Percentiles rank a stretch among this genome's conserved stretches.
Evolutionary conservation across 106 monocot genomes (phyloP).

Genomic region (Acorus calamus): DNA sequence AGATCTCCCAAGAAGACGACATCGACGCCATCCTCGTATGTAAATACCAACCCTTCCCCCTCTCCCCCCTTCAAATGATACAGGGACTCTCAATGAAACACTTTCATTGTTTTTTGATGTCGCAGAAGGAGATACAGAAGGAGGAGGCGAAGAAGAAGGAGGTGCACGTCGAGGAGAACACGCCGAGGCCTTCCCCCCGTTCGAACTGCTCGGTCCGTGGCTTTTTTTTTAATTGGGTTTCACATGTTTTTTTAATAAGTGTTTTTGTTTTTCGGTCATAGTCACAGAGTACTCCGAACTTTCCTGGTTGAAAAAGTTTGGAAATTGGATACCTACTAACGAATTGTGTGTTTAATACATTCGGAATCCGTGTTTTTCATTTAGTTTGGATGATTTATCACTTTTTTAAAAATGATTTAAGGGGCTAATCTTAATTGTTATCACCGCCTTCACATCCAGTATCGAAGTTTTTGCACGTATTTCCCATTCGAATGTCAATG

Average conservation of each 20-base stretch:
- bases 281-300: too few relatives aligned
- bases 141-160: slow-evolving; percentile 99
- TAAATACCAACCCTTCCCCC: not conserved
- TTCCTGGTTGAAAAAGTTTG: too few relatives aligned
- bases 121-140: slow-evolving; percentile 82
- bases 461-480: too few relatives aligned
- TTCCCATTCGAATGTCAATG: too few relatives aligned
- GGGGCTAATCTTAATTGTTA: too few relatives aligned
- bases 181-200: slow-evolving; percentile 82
- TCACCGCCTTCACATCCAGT: too few relatives aligned
- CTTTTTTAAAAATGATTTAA: too few relatives aligned
- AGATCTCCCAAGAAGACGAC: slow-evolving; percentile 89
- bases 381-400: too few relatives aligned
- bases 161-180: slow-evolving; percentile 85
- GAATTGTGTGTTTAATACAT: too few relatives aligned
- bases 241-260: slow-evolving; percentile 3
- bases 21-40: slow-evolving; percentile 93
- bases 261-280: too few relatives aligned
- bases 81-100: not conserved
- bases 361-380: too few relatives aligned
- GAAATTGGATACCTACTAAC: too few relatives aligned
- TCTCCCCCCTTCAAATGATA: not conserved
- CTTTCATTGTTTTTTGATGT: slow-evolving; percentile 1
- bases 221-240: not conserved
- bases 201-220: slow-evolving; percentile 66